These are phyloP conservation scores for Vitis hybrid DNA, from an alignment of 177 flowering plant species.

Conservation along the genomic window DNA sequence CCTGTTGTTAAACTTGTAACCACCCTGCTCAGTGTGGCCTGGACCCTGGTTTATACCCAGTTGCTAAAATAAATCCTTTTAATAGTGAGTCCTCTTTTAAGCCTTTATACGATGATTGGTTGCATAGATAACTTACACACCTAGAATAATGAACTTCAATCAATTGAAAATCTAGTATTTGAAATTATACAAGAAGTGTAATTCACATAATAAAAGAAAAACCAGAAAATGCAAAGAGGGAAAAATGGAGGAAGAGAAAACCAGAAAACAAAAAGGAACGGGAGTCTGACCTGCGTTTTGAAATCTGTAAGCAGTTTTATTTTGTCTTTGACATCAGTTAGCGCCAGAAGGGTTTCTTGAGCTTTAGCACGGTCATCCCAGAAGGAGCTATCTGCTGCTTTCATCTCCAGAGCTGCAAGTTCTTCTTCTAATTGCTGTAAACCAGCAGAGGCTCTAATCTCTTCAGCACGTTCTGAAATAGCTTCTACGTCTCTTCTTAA, in stretches of 20 bases:
- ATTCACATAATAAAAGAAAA: background rate
- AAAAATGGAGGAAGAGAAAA: background rate
- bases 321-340: slow-evolving; percentile 86
- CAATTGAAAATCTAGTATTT: too few species aligned
- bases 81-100: too few species aligned
- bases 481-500: slow-evolving; percentile 82
- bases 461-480: slow-evolving; percentile 65
- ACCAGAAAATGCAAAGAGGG: background rate
- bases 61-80: too few species aligned
- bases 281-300: slow-evolving; percentile 60
- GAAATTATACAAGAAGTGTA: background rate
- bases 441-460: slow-evolving; percentile 70
- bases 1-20: too few species aligned
- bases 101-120: too few species aligned
- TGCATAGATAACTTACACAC: too few species aligned
- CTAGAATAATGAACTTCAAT: too few species aligned
- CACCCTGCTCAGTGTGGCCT: too few species aligned
- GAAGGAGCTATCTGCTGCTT: slow-evolving; percentile 70
- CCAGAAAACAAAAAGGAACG: background rate
- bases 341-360: slow-evolving; percentile 70
- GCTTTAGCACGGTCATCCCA: slow-evolving; percentile 94
- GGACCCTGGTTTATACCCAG: too few species aligned
- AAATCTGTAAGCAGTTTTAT: slow-evolving; percentile 70
- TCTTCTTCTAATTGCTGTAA: slow-evolving; percentile 66
- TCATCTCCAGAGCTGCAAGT: slow-evolving; percentile 55